Conservation (phyloP, 441 rosid species). For the Daphne laureola region DNA sequence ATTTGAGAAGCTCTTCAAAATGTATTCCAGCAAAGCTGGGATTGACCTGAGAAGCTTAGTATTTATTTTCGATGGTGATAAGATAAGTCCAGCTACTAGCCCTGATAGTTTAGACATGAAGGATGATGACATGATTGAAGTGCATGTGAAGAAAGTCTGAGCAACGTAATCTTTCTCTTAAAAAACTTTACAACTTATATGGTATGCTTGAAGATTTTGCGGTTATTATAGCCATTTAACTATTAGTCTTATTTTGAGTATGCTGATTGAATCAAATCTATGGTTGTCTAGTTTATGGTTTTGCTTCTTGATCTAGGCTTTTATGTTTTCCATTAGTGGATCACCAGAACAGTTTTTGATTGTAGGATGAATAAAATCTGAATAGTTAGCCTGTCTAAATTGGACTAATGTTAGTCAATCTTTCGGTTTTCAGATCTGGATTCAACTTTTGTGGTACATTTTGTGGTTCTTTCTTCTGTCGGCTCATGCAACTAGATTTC, state of each 20-base stretch:
- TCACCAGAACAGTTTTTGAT: background rate
- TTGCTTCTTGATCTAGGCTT: background rate
- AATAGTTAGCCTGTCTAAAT: too few relatives aligned
- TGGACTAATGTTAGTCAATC: too few relatives aligned
- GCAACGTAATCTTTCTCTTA: constrained; percentile 19
- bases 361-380: background rate
- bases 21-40: constrained; percentile 56
- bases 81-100: constrained; percentile 52
- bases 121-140: constrained; percentile 82
- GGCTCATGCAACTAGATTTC: too few relatives aligned
- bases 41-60: constrained; percentile 38
- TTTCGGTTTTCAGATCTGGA: too few relatives aligned
- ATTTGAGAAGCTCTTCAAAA: constrained; percentile 64
- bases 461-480: too few relatives aligned
- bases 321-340: background rate
- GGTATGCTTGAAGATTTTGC: background rate
- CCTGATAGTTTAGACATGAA: constrained; percentile 86
- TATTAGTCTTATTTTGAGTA: background rate
- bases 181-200: background rate
- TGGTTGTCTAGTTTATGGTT: background rate
- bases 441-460: too few relatives aligned
- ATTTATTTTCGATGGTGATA: constrained; percentile 79
- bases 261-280: too few relatives aligned
- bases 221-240: too few relatives aligned
- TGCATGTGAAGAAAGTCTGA: constrained; percentile 48